phyloP scores from a whole-genome alignment of 2,329 filamentous ascomycete species.

The Stachybotrys chlorohalonatus region DNA sequence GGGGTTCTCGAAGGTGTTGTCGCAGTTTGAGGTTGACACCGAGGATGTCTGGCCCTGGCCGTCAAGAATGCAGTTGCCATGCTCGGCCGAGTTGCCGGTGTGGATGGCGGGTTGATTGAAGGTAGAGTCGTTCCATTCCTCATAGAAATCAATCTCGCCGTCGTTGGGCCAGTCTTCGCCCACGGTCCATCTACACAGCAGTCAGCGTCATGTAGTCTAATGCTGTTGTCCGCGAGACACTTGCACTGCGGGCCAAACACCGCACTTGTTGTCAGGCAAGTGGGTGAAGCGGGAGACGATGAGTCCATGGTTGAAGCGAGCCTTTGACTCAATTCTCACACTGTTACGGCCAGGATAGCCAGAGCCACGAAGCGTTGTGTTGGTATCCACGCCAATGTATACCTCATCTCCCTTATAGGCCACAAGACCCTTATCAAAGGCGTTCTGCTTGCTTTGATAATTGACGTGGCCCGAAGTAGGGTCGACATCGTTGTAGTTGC shows the following conservation, averaged over 20 bases:
- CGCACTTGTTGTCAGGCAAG: slow-evolving; percentile 57
- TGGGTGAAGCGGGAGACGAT: slow-evolving; percentile 62
- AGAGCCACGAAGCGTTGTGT: slow-evolving; percentile 10
- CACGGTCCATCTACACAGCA: slow-evolving; percentile 32
- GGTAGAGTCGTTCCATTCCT: slow-evolving; percentile 50
- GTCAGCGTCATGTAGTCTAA: neutral
- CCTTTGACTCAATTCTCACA: slow-evolving; percentile 56
- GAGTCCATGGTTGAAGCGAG: slow-evolving; percentile 54
- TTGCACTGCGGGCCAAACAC: slow-evolving; percentile 64
- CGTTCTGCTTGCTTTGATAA: slow-evolving; percentile 31
- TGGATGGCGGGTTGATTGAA: slow-evolving; percentile 52
- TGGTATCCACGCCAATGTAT: slow-evolving; percentile 29
- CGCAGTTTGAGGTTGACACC: slow-evolving; percentile 28
- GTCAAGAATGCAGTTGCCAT: slow-evolving; percentile 26
- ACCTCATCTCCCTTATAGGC: slow-evolving; percentile 21
- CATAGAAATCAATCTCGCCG: slow-evolving; percentile 61
- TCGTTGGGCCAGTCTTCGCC: slow-evolving; percentile 47
- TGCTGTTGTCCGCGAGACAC: slow-evolving; percentile 5
- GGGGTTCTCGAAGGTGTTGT: slow-evolving; percentile 25
- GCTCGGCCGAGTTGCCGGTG: slow-evolving; percentile 25
- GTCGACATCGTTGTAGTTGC: slow-evolving; percentile 29
- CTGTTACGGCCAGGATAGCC: slow-evolving; percentile 35
- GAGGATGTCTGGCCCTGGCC: slow-evolving; percentile 17
- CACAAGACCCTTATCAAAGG: slow-evolving; percentile 24
- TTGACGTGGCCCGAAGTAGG: slow-evolving; percentile 57